A percentile compares a stretch with the other conserved stretches of the same genome.
These are phyloP conservation scores for Trichothecium roseum DNA, from an alignment of 2,329 filamentous ascomycete genomes.

Conservation along the genomic window DNA sequence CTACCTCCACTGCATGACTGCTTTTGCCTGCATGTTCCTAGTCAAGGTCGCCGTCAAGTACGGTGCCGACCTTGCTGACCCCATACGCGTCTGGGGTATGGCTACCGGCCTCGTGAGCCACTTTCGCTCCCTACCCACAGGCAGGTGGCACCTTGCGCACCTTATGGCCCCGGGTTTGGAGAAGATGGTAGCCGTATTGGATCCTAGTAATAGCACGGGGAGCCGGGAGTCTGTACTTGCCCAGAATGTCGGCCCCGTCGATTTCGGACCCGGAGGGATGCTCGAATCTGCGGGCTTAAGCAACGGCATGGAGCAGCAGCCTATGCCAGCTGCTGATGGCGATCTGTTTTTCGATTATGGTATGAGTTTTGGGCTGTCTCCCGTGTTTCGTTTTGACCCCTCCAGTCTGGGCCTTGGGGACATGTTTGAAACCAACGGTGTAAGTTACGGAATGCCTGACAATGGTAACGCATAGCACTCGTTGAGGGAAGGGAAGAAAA, in stretches of 20 bases:
- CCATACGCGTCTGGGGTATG: slow-evolving; percentile 23
- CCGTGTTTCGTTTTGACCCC: slow-evolving; percentile 16
- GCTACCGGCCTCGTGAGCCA: slow-evolving; percentile 25
- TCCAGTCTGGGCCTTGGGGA: slow-evolving; percentile 4
- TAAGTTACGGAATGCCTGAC: too few relatives aligned
- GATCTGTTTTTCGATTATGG: slow-evolving; percentile 13
- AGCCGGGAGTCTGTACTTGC: background rate
- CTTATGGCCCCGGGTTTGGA: slow-evolving; percentile 35
- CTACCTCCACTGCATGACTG: slow-evolving; percentile 42
- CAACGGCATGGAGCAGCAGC: slow-evolving; percentile 3
- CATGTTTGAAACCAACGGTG: too few relatives aligned
- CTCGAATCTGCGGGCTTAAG: too few relatives aligned
- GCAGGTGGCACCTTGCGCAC: slow-evolving; percentile 33
- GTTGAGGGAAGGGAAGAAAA: too few relatives aligned
- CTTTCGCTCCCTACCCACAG: slow-evolving; percentile 28
- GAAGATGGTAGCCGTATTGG: slow-evolving; percentile 20
- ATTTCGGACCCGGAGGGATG: too few relatives aligned
- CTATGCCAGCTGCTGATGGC: background rate
- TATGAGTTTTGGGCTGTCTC: slow-evolving; percentile 17
- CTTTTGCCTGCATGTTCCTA: slow-evolving; percentile 41
- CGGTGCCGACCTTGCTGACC: slow-evolving; percentile 24
- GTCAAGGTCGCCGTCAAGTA: slow-evolving; percentile 35
- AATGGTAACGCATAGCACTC: too few relatives aligned
- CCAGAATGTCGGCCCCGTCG: background rate
- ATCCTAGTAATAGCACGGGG: slow-evolving; percentile 3